phyloP scores from a whole-genome alignment of 345 rosid genomes.

The Moricandia arvensis region DNA sequence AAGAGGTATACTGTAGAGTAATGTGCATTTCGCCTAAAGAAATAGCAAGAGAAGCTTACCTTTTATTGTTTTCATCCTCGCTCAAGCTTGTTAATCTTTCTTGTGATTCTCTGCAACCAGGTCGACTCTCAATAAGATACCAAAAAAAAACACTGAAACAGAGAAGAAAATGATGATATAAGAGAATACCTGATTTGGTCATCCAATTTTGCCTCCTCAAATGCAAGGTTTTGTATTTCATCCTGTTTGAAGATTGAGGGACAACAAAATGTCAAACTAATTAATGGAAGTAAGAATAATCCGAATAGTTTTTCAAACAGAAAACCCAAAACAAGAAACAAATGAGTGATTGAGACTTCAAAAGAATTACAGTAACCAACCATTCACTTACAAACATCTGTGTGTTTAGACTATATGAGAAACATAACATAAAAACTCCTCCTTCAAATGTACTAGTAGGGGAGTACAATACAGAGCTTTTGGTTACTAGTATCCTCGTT shows the following conservation, averaged over 20 bases:
- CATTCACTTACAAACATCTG: constrained; percentile 3
- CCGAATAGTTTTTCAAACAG: not conserved
- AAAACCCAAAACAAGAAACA: not conserved
- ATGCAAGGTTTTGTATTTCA: constrained; percentile 69
- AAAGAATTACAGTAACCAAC: not conserved
- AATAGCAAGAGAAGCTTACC: constrained; percentile 43
- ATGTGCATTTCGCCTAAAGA: not conserved
- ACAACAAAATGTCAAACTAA: constrained; percentile 3
- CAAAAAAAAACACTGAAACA: not conserved
- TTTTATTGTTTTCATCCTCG: constrained; percentile 85
- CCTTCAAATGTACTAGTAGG: not conserved
- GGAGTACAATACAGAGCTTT: not conserved
- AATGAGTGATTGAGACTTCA: not conserved
- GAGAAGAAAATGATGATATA: not conserved
- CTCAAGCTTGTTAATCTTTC: constrained; percentile 80
- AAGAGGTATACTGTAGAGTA: not conserved
- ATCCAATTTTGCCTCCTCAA: constrained; percentile 60
- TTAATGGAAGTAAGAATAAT: not conserved
- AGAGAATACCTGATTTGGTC: constrained; percentile 35
- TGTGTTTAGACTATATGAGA: not conserved
- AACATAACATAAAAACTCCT: not conserved
- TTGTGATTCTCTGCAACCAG: constrained; percentile 76
- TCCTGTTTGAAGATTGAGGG: constrained; percentile 49
- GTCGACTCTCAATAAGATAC: constrained; percentile 36
- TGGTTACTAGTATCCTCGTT: not conserved